A percentile compares a stretch with the other conserved stretches of the same genome.
These are phyloP conservation scores for Claviceps maximensis DNA, from an alignment of 2,329 filamentous ascomycete genomes.

Conservation along the genomic window DNA sequence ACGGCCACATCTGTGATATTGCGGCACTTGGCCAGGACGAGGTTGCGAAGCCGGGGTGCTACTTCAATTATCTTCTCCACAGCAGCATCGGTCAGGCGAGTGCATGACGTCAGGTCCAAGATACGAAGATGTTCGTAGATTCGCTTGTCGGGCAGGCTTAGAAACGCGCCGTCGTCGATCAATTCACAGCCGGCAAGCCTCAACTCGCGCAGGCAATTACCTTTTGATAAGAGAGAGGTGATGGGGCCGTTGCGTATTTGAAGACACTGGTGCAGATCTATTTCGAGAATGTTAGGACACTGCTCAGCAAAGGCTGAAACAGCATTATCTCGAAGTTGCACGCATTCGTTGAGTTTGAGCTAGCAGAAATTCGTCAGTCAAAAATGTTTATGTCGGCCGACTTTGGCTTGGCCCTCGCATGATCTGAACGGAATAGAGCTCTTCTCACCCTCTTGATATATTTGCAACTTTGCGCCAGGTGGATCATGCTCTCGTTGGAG, in stretches of 20 bases:
- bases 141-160: conserved; percentile 54
- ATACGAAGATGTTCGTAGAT: conserved; percentile 79
- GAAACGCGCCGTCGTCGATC: conserved; percentile 79
- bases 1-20: conserved; percentile 86
- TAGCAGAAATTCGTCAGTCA: conserved; percentile 19
- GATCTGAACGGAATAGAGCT: too few relatives aligned
- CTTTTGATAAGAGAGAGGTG: conserved; percentile 63
- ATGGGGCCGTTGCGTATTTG: conserved; percentile 74
- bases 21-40: conserved; percentile 88
- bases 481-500: conserved; percentile 73
- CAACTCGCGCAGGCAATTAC: conserved; percentile 77
- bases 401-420: not conserved
- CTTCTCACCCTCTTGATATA: conserved; percentile 68
- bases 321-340: conserved; percentile 69
- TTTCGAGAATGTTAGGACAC: conserved; percentile 89
- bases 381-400: not conserved
- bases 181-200: conserved; percentile 74
- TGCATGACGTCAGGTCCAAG: conserved; percentile 82
- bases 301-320: conserved; percentile 76
- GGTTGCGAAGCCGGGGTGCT: conserved; percentile 77
- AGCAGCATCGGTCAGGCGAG: conserved; percentile 69
- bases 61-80: conserved; percentile 78
- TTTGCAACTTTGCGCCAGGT: conserved; percentile 67
- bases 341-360: conserved; percentile 89
- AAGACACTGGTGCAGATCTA: conserved; percentile 79